Evolutionary conservation across 2,329 filamentous ascomycete species (phyloP), one percentile per base, ranked within the genome.

Genomic region (Calonectria leucothoes): DNA sequence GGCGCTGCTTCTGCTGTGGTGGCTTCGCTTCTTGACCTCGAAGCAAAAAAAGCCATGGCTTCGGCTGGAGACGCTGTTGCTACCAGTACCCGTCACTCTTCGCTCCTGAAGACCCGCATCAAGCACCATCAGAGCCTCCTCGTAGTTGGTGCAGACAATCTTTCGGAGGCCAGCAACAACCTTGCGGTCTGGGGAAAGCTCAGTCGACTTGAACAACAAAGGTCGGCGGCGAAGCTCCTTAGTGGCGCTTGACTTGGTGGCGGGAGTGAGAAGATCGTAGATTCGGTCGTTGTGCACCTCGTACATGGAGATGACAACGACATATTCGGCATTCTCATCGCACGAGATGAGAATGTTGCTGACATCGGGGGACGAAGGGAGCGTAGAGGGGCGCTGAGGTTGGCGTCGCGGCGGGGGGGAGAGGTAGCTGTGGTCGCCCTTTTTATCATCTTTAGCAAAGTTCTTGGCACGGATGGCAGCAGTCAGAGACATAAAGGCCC

Each of bases 231-330:
- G 89, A 76, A 89, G 88, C 72, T 95, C 93, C 79, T 94, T 95
- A 3, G 91, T 93, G 6, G 89, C 88, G 42, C 89, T 89, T 0
- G 88, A 88, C 74, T 90, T 90, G 27, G 88, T 85, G 3, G 91
- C 89, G 0, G 91, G 90, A 0, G 93, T 94, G 1, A 99, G 88
- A 0, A 99, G 91, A 81, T 99, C 97, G 83, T 97, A 98, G 77
- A 99, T 98, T 42, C 96, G 93, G 85, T 99, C 96, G 82, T 99
- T 99, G 87, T 99, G 98, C 1, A 99, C 96, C 84, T 99, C 97
- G 84, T 98, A 98, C 96, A 99, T 99, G 68, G 95, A 98, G 27
- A 99, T 89, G 14, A 99, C 87, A 68, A 99, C 92, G 6, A 94
- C 93, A 79, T 98, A 98, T 78, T 98, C 95, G 69, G 93, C 91